phyloP scores from a whole-genome alignment of 2,329 filamentous ascomycete species.

The Leptographium lundbergii region DNA sequence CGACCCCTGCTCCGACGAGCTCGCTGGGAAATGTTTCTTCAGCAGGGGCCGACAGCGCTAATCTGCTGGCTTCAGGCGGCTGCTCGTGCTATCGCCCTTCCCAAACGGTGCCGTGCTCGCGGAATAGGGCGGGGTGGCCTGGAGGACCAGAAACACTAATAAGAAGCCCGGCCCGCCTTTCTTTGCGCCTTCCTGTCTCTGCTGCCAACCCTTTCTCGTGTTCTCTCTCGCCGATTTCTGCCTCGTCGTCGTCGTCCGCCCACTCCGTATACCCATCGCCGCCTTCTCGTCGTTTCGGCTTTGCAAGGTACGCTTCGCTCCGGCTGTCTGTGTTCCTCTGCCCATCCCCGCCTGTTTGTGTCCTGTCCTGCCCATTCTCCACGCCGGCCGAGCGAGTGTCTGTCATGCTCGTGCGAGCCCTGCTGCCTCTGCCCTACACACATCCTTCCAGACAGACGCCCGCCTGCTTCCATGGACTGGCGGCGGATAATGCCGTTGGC shows the following conservation, averaged over 20 bases:
- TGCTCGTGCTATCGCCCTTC: not conserved
- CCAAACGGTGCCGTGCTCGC: not conserved
- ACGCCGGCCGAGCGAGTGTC: too few species aligned
- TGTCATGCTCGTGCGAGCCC: too few species aligned
- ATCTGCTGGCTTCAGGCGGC: not conserved
- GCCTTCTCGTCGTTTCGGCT: not conserved
- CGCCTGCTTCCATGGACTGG: not conserved
- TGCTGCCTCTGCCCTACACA: too few species aligned
- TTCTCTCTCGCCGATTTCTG: not conserved
- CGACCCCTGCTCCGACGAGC: not conserved
- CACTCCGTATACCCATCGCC: too few species aligned
- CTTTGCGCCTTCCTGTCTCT: not conserved
- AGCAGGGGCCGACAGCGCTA: not conserved
- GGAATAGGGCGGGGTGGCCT: not conserved
- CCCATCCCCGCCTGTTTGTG: too few species aligned
- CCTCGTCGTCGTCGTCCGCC: not conserved
- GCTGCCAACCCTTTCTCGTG: not conserved
- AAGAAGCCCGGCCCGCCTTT: constrained; percentile 6
- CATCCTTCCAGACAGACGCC: too few species aligned
- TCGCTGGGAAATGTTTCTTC: not conserved
- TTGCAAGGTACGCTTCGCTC: not conserved
- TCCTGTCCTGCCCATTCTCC: too few species aligned
- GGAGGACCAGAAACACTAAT: constrained; percentile 1
- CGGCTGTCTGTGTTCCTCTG: too few species aligned
- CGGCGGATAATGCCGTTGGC: not conserved